phyloP scores from a whole-genome alignment of 1,139 yeast species.

The Candida frijolesensis region DNA sequence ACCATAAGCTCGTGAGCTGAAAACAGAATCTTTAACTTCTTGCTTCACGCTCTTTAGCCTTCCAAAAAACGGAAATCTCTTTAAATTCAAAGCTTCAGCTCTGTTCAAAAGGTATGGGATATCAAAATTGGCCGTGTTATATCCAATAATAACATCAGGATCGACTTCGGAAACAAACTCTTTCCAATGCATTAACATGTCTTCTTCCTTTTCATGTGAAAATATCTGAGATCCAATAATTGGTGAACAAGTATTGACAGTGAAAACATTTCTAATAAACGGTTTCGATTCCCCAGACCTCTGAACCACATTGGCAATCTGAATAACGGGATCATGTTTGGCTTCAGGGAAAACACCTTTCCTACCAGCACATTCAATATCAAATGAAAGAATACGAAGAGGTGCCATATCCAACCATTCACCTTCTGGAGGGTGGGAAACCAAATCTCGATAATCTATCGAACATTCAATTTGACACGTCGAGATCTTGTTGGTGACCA shows the following conservation, averaged over 20 bases:
- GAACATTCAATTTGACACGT: constrained; percentile 84
- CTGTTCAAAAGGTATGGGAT: constrained; percentile 90
- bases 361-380: constrained; percentile 98
- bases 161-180: constrained; percentile 82
- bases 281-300: constrained; percentile 80
- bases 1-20: constrained; percentile 95
- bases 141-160: constrained; percentile 97
- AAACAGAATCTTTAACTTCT: constrained; percentile 77
- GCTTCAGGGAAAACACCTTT: constrained; percentile 97
- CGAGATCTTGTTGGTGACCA: constrained; percentile 55
- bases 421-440: constrained; percentile 88
- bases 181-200: constrained; percentile 83
- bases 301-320: constrained; percentile 93
- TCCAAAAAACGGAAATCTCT: constrained; percentile 84
- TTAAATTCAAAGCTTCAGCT: constrained; percentile 70
- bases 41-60: constrained; percentile 69
- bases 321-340: constrained; percentile 90
- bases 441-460: constrained; percentile 65
- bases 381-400: constrained; percentile 87
- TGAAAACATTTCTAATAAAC: constrained; percentile 91
- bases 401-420: constrained; percentile 96
- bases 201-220: constrained; percentile 73
- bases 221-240: constrained; percentile 92
- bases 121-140: constrained; percentile 93
- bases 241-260: constrained; percentile 87